These are phyloP conservation scores for Solanum neorickii DNA, from an alignment of 257 asterid species.

Conservation along the genomic window DNA sequence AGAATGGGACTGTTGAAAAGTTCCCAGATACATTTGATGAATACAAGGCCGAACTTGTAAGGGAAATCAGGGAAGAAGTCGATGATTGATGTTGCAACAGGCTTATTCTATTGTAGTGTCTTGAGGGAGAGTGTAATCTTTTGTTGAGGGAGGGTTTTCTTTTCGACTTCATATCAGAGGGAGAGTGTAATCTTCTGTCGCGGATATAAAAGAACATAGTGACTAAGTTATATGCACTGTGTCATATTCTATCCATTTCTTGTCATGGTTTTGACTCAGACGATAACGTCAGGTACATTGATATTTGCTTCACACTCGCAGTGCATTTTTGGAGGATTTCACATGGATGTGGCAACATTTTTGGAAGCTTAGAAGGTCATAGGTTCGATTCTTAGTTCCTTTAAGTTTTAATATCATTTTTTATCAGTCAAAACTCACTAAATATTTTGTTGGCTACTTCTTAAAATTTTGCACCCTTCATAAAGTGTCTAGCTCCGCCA, in stretches of 20 bases:
- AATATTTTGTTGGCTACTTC: too few species aligned
- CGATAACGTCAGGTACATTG: neutral
- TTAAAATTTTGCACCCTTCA: too few species aligned
- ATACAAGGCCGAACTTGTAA: slow-evolving; percentile 30
- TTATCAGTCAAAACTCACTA: too few species aligned
- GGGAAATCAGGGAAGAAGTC: slow-evolving; percentile 30
- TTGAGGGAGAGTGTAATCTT: neutral
- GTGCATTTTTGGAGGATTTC: neutral
- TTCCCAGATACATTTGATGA: slow-evolving; percentile 24
- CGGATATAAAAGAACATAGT: neutral
- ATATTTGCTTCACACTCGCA: neutral
- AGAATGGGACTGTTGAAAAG: slow-evolving; percentile 25
- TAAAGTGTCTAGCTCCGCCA: too few species aligned
- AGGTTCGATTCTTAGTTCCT: too few species aligned
- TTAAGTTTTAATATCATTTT: too few species aligned
- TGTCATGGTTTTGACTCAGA: neutral
- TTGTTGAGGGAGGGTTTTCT: neutral
- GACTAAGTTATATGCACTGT: neutral
- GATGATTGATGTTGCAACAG: slow-evolving; percentile 15
- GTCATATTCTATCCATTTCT: neutral
- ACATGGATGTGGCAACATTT: too few species aligned
- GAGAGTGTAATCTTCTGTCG: neutral
- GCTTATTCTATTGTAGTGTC: neutral
- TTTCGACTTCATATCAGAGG: neutral
- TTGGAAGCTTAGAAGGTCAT: neutral